Percentiles rank a stretch among this genome's conserved stretches.
Conservation (phyloP, 2,329 filamentous ascomycete species). For the Fusarium dimerum region DNA sequence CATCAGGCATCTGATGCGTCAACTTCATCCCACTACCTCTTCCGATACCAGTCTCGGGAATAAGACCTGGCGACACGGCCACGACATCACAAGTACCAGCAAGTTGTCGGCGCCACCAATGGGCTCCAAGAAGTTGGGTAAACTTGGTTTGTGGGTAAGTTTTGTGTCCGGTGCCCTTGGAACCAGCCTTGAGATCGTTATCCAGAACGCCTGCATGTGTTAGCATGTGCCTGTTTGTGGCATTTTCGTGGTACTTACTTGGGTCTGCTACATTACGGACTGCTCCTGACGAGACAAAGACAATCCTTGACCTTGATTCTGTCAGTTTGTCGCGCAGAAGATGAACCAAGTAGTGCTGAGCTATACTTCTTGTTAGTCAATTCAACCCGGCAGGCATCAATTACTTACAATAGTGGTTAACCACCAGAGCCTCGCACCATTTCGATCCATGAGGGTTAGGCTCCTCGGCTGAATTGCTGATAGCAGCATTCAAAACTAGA, state of each 20-base stretch:
- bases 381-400: background rate
- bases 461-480: slow-evolving; percentile 37
- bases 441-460: slow-evolving; percentile 43
- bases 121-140: slow-evolving; percentile 49
- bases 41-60: slow-evolving; percentile 48
- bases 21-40: slow-evolving; percentile 33
- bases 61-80: slow-evolving; percentile 54
- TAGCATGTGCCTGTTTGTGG: fast-evolving
- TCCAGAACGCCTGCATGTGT: slow-evolving; percentile 36
- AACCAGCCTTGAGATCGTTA: slow-evolving; percentile 40
- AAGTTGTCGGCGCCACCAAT: slow-evolving; percentile 59
- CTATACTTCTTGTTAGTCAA: slow-evolving; percentile 31
- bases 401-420: slow-evolving; percentile 53
- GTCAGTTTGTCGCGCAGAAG: slow-evolving; percentile 50
- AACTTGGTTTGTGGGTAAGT: slow-evolving; percentile 52
- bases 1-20: slow-evolving; percentile 42
- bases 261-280: slow-evolving; percentile 43
- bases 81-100: slow-evolving; percentile 45
- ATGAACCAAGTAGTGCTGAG: slow-evolving; percentile 55
- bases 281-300: slow-evolving; percentile 54
- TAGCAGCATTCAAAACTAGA: slow-evolving; percentile 51
- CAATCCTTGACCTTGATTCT: slow-evolving; percentile 46
- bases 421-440: slow-evolving; percentile 52
- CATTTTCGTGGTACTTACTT: slow-evolving; percentile 25
- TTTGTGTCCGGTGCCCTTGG: slow-evolving; percentile 29